A percentile compares a stretch with the other conserved stretches of the same genome.
Conservation (phyloP, 768 basidiomycete genomes). For the Agrocybe chaxingu region DNA sequence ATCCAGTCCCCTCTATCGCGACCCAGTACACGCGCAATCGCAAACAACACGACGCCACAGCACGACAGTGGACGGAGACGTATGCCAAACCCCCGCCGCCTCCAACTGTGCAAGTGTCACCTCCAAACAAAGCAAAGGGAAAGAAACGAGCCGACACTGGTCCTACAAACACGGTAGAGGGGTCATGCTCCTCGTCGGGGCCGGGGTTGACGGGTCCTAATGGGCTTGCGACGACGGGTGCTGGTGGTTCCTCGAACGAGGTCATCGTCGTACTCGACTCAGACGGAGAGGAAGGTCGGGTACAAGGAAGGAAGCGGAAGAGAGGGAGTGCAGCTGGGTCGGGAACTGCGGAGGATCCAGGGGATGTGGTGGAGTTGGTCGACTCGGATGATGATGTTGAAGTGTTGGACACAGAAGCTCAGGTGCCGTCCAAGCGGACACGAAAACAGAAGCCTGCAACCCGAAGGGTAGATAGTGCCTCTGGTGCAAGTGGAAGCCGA, state of each 20-base stretch:
- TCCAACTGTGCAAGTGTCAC: conserved; percentile 18
- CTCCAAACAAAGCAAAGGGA: conserved; percentile 29
- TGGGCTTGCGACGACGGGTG: background rate
- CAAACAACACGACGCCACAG: conserved; percentile 70
- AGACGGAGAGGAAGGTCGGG: conserved; percentile 20
- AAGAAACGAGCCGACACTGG: conserved; percentile 27
- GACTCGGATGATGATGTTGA: conserved; percentile 34
- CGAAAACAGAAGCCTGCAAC: conserved; percentile 16
- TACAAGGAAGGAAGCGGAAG: conserved; percentile 16
- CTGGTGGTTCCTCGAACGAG: conserved; percentile 7
- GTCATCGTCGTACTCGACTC: conserved; percentile 28
- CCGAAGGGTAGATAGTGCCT: conserved; percentile 2
- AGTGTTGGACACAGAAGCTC: conserved; percentile 10
- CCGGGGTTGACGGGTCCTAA: conserved; percentile 5
- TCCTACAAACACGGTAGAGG: conserved; percentile 13
- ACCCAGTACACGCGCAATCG: conserved; percentile 65
- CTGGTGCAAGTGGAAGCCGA: conserved; percentile 14
- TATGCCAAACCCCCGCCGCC: conserved; percentile 49
- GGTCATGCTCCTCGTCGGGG: conserved; percentile 11
- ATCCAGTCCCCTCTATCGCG: conserved; percentile 66
- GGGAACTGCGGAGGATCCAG: background rate
- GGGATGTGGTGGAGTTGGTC: conserved; percentile 18
- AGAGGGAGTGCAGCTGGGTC: background rate
- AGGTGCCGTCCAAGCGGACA: conserved; percentile 12
- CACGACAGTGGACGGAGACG: conserved; percentile 72